Base-by-base conservation (phyloP, 75 land plant species). In the Selaginella moellendorffii region DNA sequence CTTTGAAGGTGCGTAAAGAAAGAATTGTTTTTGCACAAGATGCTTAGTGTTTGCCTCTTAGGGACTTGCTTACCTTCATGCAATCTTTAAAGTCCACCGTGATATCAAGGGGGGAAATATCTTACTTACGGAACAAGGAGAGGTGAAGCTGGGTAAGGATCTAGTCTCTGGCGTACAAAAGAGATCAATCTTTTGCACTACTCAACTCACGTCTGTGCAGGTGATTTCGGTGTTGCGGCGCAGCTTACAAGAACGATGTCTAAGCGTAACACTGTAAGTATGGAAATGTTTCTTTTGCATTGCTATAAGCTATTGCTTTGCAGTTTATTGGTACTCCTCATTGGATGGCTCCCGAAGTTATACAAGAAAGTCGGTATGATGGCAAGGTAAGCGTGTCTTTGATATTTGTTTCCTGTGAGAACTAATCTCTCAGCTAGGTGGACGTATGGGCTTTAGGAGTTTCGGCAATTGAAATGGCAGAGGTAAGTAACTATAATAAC, bases 261-360 rank as follows among this genome's bases (percentile, higher is more conserved):
- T 23, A 95, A 95, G 54, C 85, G 99, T 10, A 95, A 95, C 60
- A 95, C 99, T 68, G 96, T 89, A 86, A 10, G 18, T 46, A 46
- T n/a, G n/a, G 63, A 8, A 23, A 24, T 62, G 28, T 26, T 30
- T 17, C 52, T 30, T 64, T 64, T 31, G 24, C n/a, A 53, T 36
- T 20, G 23, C 30, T 1, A 61, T 28, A 23, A 17, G 42, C 68
- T 53, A 23, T 30, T n/a, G 67, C 52, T 65, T 26, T 68, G 65
- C 81, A 89, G 92, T 82, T 92, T 58, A 95, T 95, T 74, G 99
- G 97, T 27, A 95, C 99, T 46, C 99, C 99, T 29, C 99, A 95
- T 74, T 95, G 99, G 99, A 95, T 95, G 99, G 99, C 99, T 70
- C 99, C 99, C 54, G 99, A 95, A 77, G 99, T 95, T 52, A 95